phyloP scores from a whole-genome alignment of 2,329 filamentous ascomycete genomes.

The Microdochium nivale region DNA sequence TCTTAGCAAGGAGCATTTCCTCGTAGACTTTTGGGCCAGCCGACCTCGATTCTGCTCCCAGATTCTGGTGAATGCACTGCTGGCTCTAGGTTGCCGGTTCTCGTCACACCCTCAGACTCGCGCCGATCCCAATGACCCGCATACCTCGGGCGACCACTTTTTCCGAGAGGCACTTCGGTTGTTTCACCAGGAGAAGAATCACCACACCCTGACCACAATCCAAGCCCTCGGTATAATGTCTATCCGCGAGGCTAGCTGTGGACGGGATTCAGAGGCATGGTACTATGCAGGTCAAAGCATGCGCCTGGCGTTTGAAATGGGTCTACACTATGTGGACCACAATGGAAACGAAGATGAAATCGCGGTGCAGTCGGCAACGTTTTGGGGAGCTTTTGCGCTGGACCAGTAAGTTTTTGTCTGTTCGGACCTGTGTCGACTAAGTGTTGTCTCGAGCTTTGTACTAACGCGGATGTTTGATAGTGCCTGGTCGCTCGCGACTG shows the following conservation, averaged over 20 bases:
- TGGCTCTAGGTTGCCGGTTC: constrained; percentile 60
- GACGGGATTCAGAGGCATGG: constrained; percentile 64
- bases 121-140: constrained; percentile 51
- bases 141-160: constrained; percentile 64
- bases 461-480: neutral
- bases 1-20: constrained; percentile 63
- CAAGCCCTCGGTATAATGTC: constrained; percentile 72
- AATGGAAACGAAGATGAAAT: constrained; percentile 44
- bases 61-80: constrained; percentile 56
- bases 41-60: constrained; percentile 58
- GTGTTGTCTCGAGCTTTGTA: neutral
- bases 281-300: constrained; percentile 66
- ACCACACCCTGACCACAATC: constrained; percentile 59
- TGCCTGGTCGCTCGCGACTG: constrained; percentile 57
- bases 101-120: constrained; percentile 57
- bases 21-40: constrained; percentile 54
- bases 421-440: neutral
- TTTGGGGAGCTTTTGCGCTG: constrained; percentile 54
- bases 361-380: constrained; percentile 51
- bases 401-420: constrained; percentile 46
- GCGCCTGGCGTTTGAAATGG: constrained; percentile 63
- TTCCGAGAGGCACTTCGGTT: constrained; percentile 61
- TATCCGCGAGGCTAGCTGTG: constrained; percentile 64
- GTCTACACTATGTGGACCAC: constrained; percentile 47
- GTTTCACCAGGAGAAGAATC: constrained; percentile 46